Evolutionary conservation across 2,329 filamentous ascomycete species (phyloP).

Genomic region (Rachicladosporium sp.): DNA sequence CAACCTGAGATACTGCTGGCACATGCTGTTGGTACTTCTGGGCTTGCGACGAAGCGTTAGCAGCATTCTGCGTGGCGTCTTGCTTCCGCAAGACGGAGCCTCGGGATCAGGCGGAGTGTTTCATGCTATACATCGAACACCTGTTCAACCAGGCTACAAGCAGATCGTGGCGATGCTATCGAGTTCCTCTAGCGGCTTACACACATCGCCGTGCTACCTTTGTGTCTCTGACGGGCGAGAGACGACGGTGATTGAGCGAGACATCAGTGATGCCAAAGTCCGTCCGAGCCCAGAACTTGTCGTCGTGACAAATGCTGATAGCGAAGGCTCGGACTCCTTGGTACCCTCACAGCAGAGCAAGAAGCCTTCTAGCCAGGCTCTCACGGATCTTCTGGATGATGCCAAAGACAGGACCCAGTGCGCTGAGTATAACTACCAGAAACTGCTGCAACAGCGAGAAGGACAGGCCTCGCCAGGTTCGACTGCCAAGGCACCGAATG

Average conservation of each 20-base stretch:
- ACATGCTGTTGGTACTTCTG: conserved; percentile 42
- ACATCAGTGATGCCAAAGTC: conserved; percentile 34
- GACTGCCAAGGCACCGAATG: background rate
- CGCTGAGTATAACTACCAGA: conserved; percentile 20
- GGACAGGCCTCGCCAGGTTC: background rate
- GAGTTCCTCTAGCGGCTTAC: conserved; percentile 14
- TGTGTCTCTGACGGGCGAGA: conserved; percentile 40
- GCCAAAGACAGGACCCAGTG: conserved; percentile 23
- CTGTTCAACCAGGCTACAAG: conserved; percentile 9
- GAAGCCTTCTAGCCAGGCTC: background rate
- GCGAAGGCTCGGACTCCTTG: conserved; percentile 11
- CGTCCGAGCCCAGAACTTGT: conserved; percentile 40
- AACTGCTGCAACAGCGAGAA: conserved; percentile 2
- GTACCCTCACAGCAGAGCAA: conserved; percentile 8
- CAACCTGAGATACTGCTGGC: conserved; percentile 32
- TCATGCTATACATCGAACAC: too few species aligned
- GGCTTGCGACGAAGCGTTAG: conserved; percentile 43
- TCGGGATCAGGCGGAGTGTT: background rate
- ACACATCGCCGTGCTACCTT: conserved; percentile 45
- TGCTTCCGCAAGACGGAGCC: conserved; percentile 21
- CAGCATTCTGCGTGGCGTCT: conserved; percentile 35
- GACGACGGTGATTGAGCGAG: conserved; percentile 44
- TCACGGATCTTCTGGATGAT: conserved; percentile 22
- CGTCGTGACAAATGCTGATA: conserved; percentile 45
- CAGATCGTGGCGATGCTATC: conserved; percentile 15